Percentiles rank a stretch among this genome's conserved stretches.
Conservation (phyloP, 2,329 filamentous ascomycete species). For the Ambrosiella xylebori region DNA sequence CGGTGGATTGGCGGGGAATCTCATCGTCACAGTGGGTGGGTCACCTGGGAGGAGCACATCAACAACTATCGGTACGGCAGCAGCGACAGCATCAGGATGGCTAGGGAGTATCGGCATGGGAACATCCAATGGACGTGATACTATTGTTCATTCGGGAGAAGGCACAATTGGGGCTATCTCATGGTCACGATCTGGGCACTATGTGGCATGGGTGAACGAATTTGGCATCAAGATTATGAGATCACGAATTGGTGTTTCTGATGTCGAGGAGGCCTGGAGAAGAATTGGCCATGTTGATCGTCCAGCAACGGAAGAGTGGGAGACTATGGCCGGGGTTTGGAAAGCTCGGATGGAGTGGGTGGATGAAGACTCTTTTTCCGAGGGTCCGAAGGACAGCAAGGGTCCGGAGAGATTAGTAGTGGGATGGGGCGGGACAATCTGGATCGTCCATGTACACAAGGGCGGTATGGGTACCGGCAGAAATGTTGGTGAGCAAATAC, state of each 20-base stretch:
- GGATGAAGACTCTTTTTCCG: conserved; percentile 55
- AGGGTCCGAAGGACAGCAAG: conserved; percentile 16
- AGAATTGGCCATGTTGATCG: conserved; percentile 82
- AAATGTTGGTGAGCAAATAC: conserved; percentile 49
- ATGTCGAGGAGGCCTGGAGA: conserved; percentile 73
- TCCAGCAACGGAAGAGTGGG: conserved; percentile 74
- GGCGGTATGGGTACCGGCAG: conserved; percentile 51
- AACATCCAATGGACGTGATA: conserved; percentile 56
- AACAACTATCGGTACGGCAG: conserved; percentile 68
- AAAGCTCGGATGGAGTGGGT: conserved; percentile 88
- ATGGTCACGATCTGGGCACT: conserved; percentile 86
- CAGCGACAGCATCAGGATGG: conserved; percentile 77
- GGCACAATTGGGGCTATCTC: conserved; percentile 81
- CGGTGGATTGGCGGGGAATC: conserved; percentile 70
- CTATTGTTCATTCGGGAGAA: conserved; percentile 76
- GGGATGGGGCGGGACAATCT: conserved; percentile 90
- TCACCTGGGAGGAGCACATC: conserved; percentile 68
- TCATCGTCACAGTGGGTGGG: conserved; percentile 73
- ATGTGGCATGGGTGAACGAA: conserved; percentile 90
- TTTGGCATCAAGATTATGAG: conserved; percentile 97
- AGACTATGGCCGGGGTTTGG: conserved; percentile 93
- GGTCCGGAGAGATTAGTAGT: conserved; percentile 64
- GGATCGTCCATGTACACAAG: conserved; percentile 82
- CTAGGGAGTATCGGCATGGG: conserved; percentile 74
- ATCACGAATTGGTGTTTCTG: conserved; percentile 56